Base-by-base conservation (phyloP, 805 yeast species). In the Saccharomycopsis fibuligera region DNA sequence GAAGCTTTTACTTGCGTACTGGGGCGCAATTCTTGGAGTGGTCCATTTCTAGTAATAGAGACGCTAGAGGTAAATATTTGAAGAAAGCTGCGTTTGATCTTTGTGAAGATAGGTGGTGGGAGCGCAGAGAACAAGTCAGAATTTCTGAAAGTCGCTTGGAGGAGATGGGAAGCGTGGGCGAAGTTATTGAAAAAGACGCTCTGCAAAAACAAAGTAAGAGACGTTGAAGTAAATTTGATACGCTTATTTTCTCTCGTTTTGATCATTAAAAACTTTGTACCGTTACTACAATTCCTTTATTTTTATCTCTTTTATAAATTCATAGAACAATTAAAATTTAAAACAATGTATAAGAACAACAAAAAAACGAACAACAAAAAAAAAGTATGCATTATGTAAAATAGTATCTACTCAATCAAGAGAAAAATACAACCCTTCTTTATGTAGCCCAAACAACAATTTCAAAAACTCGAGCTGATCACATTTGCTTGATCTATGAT, bases 51-150 rank as follows among this genome's bases (percentile, higher is more conserved):
- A 85, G 83, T 61, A 85, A 88, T 58, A 75, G 85, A 57, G 90
- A 85, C 50, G 82, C 88, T 12, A 78, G 95, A 59, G 98, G 96
- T 47, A 91, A 91, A 63, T 83, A 86, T 60, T 74, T 91, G 64
- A 90, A 91, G 68, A 82, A 83, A 48, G 84, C 86, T 39, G 83
- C 97, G 0, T 91, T 91, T 62, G 96, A 89, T 54, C 67, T 91
- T 53, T 84, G 93, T 63, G 96, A 90, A 66, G 91, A 84, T 56
- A 79, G 99, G 68, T 91, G 96, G 93, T 91, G 98, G 98, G 98
- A 91, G 63, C 84, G 98, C 69, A 81, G 97, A 68, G 98, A 91
- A 58, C 91, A 82, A 59, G 82, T 91, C 22, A 81, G 95, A 62
- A 75, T 79, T 36, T 85, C 86, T 44, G 99, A 91, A 67, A 98